phyloP scores from a whole-genome alignment of 2,329 filamentous ascomycete genomes.

The Neonectria neomacrospora region DNA sequence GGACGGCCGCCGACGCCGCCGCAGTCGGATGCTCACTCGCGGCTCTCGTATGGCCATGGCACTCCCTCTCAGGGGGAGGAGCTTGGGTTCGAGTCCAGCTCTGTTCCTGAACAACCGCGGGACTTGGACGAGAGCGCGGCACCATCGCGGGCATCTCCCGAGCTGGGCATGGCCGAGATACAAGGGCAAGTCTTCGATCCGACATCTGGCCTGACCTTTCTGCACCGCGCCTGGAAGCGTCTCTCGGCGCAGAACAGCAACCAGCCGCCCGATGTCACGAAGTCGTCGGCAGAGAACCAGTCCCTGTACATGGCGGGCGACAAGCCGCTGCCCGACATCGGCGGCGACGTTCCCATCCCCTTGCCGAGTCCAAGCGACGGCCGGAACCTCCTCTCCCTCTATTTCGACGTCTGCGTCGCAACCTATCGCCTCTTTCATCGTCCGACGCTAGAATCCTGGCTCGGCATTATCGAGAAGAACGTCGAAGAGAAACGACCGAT shows the following conservation, averaged over 20 bases:
- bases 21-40: slow-evolving; percentile 16
- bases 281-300: slow-evolving; percentile 51
- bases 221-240: slow-evolving; percentile 63
- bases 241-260: slow-evolving; percentile 56
- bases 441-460: slow-evolving; percentile 62
- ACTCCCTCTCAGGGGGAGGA: not conserved
- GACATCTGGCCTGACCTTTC: slow-evolving; percentile 63
- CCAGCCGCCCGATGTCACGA: slow-evolving; percentile 39
- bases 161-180: slow-evolving; percentile 59
- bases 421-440: slow-evolving; percentile 69
- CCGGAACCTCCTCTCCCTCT: slow-evolving; percentile 57
- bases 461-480: slow-evolving; percentile 54
- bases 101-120: not conserved
- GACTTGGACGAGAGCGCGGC: slow-evolving; percentile 51
- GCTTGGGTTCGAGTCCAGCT: not conserved
- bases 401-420: slow-evolving; percentile 70
- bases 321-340: slow-evolving; percentile 54
- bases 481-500: slow-evolving; percentile 50
- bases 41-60: not conserved
- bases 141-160: slow-evolving; percentile 55
- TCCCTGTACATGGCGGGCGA: slow-evolving; percentile 62
- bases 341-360: slow-evolving; percentile 47
- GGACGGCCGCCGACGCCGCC: slow-evolving; percentile 50
- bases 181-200: slow-evolving; percentile 64
- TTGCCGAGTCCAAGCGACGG: slow-evolving; percentile 52